Conservation (phyloP, 345 rosid genomes). For the Hibiscus syriacus region DNA sequence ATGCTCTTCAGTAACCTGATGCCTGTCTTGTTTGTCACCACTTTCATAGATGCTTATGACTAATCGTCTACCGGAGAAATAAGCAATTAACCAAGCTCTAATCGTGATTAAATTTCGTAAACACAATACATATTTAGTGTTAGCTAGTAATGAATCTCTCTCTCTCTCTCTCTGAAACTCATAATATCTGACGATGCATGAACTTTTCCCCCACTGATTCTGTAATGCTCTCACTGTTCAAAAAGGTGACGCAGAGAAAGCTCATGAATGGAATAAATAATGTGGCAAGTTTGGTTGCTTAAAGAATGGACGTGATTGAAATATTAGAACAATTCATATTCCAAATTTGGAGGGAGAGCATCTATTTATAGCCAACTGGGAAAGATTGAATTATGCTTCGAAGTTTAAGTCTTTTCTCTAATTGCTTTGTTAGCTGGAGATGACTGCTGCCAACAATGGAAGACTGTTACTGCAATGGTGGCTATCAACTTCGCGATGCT, state of each 20-base stretch:
- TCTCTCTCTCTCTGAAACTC: too few species aligned
- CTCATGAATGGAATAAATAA: background rate
- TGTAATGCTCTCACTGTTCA: background rate
- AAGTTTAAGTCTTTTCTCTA: background rate
- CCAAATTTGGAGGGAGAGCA: background rate
- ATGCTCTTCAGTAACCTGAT: constrained; percentile 3
- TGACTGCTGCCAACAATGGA: constrained; percentile 36
- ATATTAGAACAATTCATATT: background rate
- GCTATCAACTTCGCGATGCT: constrained; percentile 48
- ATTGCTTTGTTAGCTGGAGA: background rate
- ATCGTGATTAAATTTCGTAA: background rate
- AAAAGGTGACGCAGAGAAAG: background rate
- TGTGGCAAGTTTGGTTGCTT: background rate
- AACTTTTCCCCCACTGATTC: background rate
- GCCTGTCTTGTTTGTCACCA: background rate
- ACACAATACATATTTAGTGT: background rate
- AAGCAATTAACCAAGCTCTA: background rate
- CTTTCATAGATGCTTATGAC: constrained; percentile 9
- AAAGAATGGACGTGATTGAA: too few species aligned
- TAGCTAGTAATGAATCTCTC: background rate
- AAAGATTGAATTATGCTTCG: background rate
- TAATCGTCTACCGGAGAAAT: background rate
- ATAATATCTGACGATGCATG: too few species aligned
- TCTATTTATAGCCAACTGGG: constrained; percentile 1
- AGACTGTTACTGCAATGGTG: constrained; percentile 47